These are phyloP conservation scores for Pholiota conissans DNA, from an alignment of 768 basidiomycete genomes.

Conservation along the genomic window DNA sequence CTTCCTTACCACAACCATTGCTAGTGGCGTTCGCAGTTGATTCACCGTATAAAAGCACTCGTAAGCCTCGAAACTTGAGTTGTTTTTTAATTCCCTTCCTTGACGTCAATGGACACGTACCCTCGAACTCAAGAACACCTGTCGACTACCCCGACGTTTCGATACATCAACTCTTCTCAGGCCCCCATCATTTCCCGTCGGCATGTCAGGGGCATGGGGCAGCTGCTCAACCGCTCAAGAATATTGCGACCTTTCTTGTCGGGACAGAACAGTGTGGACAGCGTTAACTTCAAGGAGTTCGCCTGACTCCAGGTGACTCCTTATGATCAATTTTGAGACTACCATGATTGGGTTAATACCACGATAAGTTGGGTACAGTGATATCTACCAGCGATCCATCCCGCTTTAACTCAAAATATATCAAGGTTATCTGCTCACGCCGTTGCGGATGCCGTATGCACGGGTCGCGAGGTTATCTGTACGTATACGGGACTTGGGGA, in stretches of 20 bases:
- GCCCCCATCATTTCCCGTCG: slow-evolving; percentile 21
- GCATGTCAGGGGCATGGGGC: slow-evolving; percentile 17
- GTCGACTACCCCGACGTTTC: not conserved
- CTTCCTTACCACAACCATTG: slow-evolving; percentile 3
- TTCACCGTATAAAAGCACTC: slow-evolving; percentile 14
- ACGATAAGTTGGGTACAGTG: slow-evolving; percentile 8
- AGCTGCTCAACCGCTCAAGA: slow-evolving; percentile 1
- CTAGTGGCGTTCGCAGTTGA: slow-evolving; percentile 18
- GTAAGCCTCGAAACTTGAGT: not conserved
- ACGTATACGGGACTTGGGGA: slow-evolving; percentile 12
- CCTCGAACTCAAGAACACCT: not conserved
- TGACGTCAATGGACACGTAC: not conserved
- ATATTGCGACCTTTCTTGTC: slow-evolving; percentile 4
- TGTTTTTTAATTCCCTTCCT: slow-evolving; percentile 3
- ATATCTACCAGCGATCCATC: slow-evolving; percentile 7
- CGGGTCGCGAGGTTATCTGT: slow-evolving; percentile 21
- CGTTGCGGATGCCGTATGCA: slow-evolving; percentile 16
- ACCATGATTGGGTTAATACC: slow-evolving; percentile 17
- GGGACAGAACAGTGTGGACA: slow-evolving; percentile 11
- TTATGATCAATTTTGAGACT: slow-evolving; percentile 6
- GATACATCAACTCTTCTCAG: slow-evolving; percentile 15
- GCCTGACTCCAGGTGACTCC: slow-evolving; percentile 2
- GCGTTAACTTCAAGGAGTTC: not conserved
- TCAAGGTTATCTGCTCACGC: slow-evolving; percentile 16
- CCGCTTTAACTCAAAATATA: slow-evolving; percentile 26